These are phyloP conservation scores for Arthrinium puccinioides DNA, from an alignment of 2,329 filamentous ascomycete genomes.

Conservation along the genomic window DNA sequence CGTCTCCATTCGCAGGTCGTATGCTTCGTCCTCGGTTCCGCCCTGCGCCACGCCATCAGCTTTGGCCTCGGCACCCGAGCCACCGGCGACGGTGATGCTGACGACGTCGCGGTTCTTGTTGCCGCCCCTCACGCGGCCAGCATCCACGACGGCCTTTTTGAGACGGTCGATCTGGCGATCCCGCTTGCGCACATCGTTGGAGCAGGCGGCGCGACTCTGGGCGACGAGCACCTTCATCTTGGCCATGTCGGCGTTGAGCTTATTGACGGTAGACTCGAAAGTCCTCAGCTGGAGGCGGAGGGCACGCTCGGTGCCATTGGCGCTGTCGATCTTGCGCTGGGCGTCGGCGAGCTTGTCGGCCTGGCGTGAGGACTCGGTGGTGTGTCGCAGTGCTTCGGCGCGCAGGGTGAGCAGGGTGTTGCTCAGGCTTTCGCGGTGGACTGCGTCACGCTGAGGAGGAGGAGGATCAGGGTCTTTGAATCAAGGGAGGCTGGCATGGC, in stretches of 20 bases:
- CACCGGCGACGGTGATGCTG: conserved; percentile 49
- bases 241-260: conserved; percentile 76
- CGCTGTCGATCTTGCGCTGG: conserved; percentile 46
- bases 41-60: conserved; percentile 17
- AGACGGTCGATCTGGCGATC: conserved; percentile 83
- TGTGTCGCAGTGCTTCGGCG: conserved; percentile 66
- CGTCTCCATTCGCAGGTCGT: conserved; percentile 77
- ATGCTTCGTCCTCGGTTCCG: conserved; percentile 40
- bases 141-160: conserved; percentile 77
- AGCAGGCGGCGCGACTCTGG: conserved; percentile 79
- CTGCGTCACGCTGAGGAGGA: conserved; percentile 66
- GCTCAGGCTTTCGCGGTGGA: conserved; percentile 78
- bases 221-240: conserved; percentile 72
- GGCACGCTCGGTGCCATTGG: conserved; percentile 64
- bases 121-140: conserved; percentile 53
- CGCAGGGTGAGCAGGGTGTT: conserved; percentile 70
- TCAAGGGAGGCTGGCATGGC: background rate
- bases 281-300: conserved; percentile 63
- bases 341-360: conserved; percentile 46
- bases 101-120: conserved; percentile 47
- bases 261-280: conserved; percentile 66
- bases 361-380: conserved; percentile 57
- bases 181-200: conserved; percentile 83
- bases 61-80: conserved; percentile 38
- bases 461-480: conserved; percentile 5